phyloP scores from a whole-genome alignment of 495 filamentous ascomycete genomes.

The Penicillium crystallinum region DNA sequence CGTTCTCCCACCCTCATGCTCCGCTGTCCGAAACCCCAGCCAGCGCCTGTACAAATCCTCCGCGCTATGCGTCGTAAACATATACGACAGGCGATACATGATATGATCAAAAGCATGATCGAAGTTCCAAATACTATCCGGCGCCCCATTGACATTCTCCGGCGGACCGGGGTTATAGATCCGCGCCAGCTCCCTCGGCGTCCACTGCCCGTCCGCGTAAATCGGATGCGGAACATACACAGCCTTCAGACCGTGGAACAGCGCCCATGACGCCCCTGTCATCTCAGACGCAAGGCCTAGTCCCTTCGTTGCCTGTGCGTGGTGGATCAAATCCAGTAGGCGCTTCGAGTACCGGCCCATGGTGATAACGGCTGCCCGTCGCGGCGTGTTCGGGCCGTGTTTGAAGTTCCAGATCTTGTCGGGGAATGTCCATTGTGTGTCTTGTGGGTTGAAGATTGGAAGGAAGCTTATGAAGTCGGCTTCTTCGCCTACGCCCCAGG shows the following conservation, averaged over 20 bases:
- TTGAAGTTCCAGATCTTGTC: slow-evolving; percentile 40
- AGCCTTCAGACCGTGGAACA: slow-evolving; percentile 66
- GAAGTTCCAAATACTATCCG: slow-evolving; percentile 22
- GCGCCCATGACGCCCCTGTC: slow-evolving; percentile 57
- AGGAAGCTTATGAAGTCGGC: slow-evolving; percentile 69
- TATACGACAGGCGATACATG: slow-evolving; percentile 26
- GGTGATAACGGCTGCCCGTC: slow-evolving; percentile 62
- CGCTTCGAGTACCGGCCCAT: slow-evolving; percentile 57
- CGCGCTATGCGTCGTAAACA: slow-evolving; percentile 25
- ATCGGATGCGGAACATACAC: slow-evolving; percentile 52
- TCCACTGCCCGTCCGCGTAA: slow-evolving; percentile 49
- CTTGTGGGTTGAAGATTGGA: slow-evolving; percentile 63
- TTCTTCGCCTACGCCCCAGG: slow-evolving; percentile 71
- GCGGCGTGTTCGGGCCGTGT: slow-evolving; percentile 44
- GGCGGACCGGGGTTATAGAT: slow-evolving; percentile 21
- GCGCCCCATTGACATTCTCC: slow-evolving; percentile 22
- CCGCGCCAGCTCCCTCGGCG: slow-evolving; percentile 15
- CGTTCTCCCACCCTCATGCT: slow-evolving; percentile 18
- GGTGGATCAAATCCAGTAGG: slow-evolving; percentile 32
- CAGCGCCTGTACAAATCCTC: slow-evolving; percentile 24
- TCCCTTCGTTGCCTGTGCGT: slow-evolving; percentile 28
- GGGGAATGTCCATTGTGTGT: slow-evolving; percentile 58
- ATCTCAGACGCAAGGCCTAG: slow-evolving; percentile 65
- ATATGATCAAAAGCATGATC: slow-evolving; percentile 22
- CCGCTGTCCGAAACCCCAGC: slow-evolving; percentile 20